Evolutionary conservation across 257 asterid species (phyloP), one percentile per base, ranked within the genome.

Genomic region (Solanum microdontum): DNA sequence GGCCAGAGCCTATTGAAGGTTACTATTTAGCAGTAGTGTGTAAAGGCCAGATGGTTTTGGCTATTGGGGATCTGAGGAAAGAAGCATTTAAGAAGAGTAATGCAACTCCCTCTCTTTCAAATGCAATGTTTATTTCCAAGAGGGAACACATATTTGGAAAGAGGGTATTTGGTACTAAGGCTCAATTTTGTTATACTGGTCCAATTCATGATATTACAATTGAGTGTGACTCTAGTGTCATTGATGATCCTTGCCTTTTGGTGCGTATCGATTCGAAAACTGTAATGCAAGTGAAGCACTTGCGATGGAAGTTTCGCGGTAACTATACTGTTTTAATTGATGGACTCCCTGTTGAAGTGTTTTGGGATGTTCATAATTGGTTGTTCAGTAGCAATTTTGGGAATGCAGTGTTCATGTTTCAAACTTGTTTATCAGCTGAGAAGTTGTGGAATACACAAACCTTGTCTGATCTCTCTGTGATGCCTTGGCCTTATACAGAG

Each of bases 351-450:
- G 98, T 96, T 26, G 98, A 95, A 88, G 90, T 96, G 60, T 94
- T 91, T 82, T 96, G 98, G 98, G 98, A 96, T 88, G 98, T 96
- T 36, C 96, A 95, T 45, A 94, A 96, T 85, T 96, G 98, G 99
- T 84, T 96, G 34, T 96, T 95, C 69, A 91, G 97, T 76, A 87
- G 94, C 8, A 68, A 92, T 86, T 87, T 90, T 69, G 98, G 99
- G 8, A 90, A 88, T 82, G 98, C 96, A 1, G 94, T 95, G 30
- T 95, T 96, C 94, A 92, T 95, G 94, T 96, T 96, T 77, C 98
- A 91, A 74, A 88, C 94, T 9, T 93, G 94, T 70, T 88, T 91
- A 33, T 93, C 97, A 0, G 93, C 97, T 1, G 98, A 96, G 86
- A 94, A 95, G 90, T 60, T 89, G 89, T 92, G 98, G 96, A 74